Conservation (phyloP, 768 basidiomycete genomes). For the Auricularia auricula-judae region DNA sequence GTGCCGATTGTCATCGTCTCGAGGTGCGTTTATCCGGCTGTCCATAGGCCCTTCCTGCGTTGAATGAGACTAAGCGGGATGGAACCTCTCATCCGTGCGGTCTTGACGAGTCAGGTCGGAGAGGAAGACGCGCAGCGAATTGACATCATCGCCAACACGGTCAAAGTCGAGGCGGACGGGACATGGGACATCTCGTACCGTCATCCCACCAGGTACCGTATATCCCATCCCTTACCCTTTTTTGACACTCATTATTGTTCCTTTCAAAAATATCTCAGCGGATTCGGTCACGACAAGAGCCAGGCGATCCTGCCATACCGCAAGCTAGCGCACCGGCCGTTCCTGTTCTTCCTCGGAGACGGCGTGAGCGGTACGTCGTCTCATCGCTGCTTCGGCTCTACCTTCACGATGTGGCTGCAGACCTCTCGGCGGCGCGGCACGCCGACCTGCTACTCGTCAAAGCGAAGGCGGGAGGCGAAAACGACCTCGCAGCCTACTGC, state of each 20-base stretch:
- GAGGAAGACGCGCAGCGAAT: constrained; percentile 57
- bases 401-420: constrained; percentile 25
- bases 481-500: constrained; percentile 82
- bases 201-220: constrained; percentile 51
- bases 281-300: constrained; percentile 93
- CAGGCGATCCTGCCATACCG: constrained; percentile 88
- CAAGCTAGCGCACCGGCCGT: constrained; percentile 56
- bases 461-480: constrained; percentile 61
- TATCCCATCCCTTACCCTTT: neutral
- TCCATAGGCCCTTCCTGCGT: neutral
- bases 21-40: constrained; percentile 36
- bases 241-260: neutral
- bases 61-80: constrained; percentile 51
- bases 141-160: constrained; percentile 91
- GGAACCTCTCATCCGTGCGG: constrained; percentile 86
- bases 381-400: neutral
- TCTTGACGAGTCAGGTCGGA: constrained; percentile 74
- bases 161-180: constrained; percentile 48
- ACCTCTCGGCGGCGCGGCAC: constrained; percentile 85
- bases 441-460: constrained; percentile 96
- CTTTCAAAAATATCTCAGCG: constrained; percentile 29
- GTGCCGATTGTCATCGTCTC: constrained; percentile 92
- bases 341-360: constrained; percentile 94
- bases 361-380: constrained; percentile 73
- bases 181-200: constrained; percentile 79